These are phyloP conservation scores for Hypoxylon subgilvum DNA, from an alignment of 495 filamentous ascomycete genomes.

Conservation along the genomic window DNA sequence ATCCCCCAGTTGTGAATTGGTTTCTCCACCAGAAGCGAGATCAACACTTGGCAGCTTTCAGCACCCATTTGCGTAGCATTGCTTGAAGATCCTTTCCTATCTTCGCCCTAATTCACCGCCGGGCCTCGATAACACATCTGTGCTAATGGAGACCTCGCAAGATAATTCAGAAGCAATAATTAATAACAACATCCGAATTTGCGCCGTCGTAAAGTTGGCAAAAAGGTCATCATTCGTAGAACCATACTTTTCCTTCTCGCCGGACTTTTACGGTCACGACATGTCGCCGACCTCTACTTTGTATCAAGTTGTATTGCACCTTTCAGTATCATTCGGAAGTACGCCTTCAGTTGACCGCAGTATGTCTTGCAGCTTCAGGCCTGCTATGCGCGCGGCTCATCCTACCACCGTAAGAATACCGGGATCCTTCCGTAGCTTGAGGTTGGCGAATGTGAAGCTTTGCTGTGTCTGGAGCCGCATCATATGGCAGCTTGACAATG, in stretches of 20 bases:
- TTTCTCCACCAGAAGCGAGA: constrained; percentile 35
- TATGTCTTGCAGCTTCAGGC: constrained; percentile 30
- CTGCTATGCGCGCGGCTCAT: constrained; percentile 26
- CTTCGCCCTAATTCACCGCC: constrained; percentile 26
- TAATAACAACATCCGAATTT: constrained; percentile 16
- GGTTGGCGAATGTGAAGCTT: too few relatives aligned
- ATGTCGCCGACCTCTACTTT: constrained; percentile 15
- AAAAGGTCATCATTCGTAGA: constrained; percentile 20
- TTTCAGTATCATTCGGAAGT: constrained; percentile 20
- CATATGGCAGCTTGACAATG: constrained; percentile 1
- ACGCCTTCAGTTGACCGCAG: constrained; percentile 21
- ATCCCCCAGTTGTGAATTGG: constrained; percentile 22
- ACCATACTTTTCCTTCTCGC: constrained; percentile 8
- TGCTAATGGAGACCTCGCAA: constrained; percentile 7
- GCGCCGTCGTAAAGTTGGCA: constrained; percentile 1
- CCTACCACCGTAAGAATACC: constrained; percentile 13
- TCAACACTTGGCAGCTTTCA: constrained; percentile 38
- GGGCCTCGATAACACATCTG: constrained; percentile 13
- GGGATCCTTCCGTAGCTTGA: background rate
- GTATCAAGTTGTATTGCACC: background rate
- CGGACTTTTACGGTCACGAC: background rate
- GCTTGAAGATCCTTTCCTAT: constrained; percentile 30
- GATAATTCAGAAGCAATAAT: constrained; percentile 24
- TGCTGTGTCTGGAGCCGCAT: too few relatives aligned
- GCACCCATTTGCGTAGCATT: constrained; percentile 31